Conservation (phyloP, 2,329 filamentous ascomycete genomes). For the Nigrospora osmanthi region DNA sequence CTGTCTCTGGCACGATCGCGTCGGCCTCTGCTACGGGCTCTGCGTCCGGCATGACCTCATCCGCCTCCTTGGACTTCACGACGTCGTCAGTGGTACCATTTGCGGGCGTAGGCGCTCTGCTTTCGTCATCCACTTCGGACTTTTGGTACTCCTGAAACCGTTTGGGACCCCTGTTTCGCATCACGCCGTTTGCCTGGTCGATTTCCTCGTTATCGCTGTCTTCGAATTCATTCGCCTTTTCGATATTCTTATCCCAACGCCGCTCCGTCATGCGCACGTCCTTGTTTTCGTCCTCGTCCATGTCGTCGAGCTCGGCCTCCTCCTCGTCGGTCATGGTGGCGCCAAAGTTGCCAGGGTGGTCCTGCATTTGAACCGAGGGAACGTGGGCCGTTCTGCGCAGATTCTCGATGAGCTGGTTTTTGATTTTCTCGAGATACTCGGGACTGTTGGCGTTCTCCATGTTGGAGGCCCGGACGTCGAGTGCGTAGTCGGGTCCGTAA, state of each 20-base stretch:
- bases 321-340: constrained; percentile 59
- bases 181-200: constrained; percentile 62
- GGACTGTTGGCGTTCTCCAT: constrained; percentile 87
- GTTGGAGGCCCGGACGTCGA: constrained; percentile 82
- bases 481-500: constrained; percentile 82
- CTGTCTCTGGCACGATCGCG: constrained; percentile 8
- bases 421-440: constrained; percentile 75
- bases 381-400: constrained; percentile 77
- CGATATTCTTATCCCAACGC: constrained; percentile 71
- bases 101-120: constrained; percentile 26
- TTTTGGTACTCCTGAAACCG: constrained; percentile 44
- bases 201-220: constrained; percentile 88
- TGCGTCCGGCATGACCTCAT: constrained; percentile 29
- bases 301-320: constrained; percentile 55
- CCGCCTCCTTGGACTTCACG: constrained; percentile 27
- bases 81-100: constrained; percentile 23
- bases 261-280: constrained; percentile 77
- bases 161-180: constrained; percentile 36
- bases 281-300: constrained; percentile 80
- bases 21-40: constrained; percentile 5
- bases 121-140: constrained; percentile 33
- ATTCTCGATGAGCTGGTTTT: constrained; percentile 76
- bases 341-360: constrained; percentile 56
- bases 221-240: constrained; percentile 73
- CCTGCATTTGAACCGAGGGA: constrained; percentile 87